These are phyloP conservation scores for Ogataea paradorogensis DNA, from an alignment of 805 yeast species.

Conservation along the genomic window DNA sequence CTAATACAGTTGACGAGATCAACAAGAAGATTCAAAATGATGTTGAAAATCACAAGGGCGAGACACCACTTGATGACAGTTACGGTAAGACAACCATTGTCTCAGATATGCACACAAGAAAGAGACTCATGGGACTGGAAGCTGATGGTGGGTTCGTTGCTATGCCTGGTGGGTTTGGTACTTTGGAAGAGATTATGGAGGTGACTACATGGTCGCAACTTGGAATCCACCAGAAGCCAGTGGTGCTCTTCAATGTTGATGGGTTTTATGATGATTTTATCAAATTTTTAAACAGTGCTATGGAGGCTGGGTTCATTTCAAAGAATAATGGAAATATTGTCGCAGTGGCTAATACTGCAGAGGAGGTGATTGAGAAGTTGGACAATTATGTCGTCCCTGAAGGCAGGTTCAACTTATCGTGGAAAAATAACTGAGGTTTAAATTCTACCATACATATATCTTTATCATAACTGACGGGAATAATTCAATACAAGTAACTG, in stretches of 20 bases:
- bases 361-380: slow-evolving; percentile 63
- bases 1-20: slow-evolving; percentile 38
- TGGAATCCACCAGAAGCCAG: slow-evolving; percentile 81
- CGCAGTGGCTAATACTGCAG: slow-evolving; percentile 63
- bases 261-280: slow-evolving; percentile 78
- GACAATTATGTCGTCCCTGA: slow-evolving; percentile 63
- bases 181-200: slow-evolving; percentile 86
- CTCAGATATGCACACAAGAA: slow-evolving; percentile 86
- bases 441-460: not conserved
- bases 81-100: slow-evolving; percentile 83
- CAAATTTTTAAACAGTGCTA: slow-evolving; percentile 56
- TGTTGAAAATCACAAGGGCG: slow-evolving; percentile 62
- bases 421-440: slow-evolving; percentile 41
- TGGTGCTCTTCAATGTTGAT: slow-evolving; percentile 70
- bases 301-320: slow-evolving; percentile 65
- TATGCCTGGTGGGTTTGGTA: slow-evolving; percentile 90
- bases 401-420: slow-evolving; percentile 69
- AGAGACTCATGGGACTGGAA: slow-evolving; percentile 80
- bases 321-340: slow-evolving; percentile 64
- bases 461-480: not conserved
- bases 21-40: slow-evolving; percentile 48
- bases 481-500: not conserved
- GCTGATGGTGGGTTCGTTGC: slow-evolving; percentile 81
- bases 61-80: slow-evolving; percentile 51
- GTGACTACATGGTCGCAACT: slow-evolving; percentile 88